phyloP scores from a whole-genome alignment of 805 yeast species.

The Lachancea meyersii region DNA sequence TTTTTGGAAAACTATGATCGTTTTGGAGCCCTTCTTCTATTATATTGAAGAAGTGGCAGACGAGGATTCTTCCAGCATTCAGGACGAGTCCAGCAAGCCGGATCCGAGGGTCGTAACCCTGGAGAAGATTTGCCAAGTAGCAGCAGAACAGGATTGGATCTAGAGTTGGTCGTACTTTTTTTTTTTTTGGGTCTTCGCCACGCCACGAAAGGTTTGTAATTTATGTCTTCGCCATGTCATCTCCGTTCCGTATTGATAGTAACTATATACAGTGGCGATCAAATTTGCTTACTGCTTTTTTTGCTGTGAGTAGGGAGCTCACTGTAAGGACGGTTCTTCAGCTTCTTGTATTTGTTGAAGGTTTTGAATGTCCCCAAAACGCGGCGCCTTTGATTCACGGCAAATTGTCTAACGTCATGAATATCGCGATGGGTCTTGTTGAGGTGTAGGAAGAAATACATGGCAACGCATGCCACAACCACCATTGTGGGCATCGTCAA shows the following conservation, averaged over 20 bases:
- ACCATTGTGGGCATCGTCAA: slow-evolving; percentile 65
- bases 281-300: slow-evolving; percentile 24
- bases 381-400: slow-evolving; percentile 34
- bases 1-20: slow-evolving; percentile 34
- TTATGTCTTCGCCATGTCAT: background rate
- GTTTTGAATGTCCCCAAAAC: slow-evolving; percentile 37
- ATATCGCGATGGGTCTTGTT: slow-evolving; percentile 54
- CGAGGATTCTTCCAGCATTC: slow-evolving; percentile 13
- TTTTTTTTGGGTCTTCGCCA: too few relatives aligned
- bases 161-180: slow-evolving; percentile 6
- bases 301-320: slow-evolving; percentile 37
- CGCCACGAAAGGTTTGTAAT: too few relatives aligned
- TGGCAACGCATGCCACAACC: slow-evolving; percentile 48
- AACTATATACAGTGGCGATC: slow-evolving; percentile 2
- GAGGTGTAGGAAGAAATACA: slow-evolving; percentile 57
- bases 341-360: slow-evolving; percentile 24
- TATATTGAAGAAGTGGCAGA: slow-evolving; percentile 33
- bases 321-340: slow-evolving; percentile 36
- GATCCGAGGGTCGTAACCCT: slow-evolving; percentile 34
- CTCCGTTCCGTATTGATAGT: background rate
- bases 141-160: slow-evolving; percentile 35
- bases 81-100: slow-evolving; percentile 21
- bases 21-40: slow-evolving; percentile 33
- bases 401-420: slow-evolving; percentile 36
- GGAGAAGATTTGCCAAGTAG: slow-evolving; percentile 34